Base-by-base conservation (phyloP, 2,329 filamentous ascomycete genomes). In the Cercospora brassicicola region DNA sequence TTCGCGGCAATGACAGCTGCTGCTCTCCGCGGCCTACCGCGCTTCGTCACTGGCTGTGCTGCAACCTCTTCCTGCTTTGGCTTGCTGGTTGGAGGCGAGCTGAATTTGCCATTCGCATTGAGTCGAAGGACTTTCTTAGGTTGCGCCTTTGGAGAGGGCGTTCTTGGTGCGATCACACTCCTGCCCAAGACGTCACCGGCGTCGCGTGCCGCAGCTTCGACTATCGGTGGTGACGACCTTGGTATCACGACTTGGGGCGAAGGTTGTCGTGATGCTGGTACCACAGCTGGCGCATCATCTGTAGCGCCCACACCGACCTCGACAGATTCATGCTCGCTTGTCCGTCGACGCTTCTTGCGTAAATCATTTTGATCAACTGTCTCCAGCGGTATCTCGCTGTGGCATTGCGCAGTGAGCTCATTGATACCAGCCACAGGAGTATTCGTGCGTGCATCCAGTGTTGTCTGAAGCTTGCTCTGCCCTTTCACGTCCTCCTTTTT, bases 21-120 rank as follows among this genome's bases (percentile, higher is more conserved):
- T 31, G 73, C 68, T 51, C 76, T 77, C 33, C 75, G 73, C 28
- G 73, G 73, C 42, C 77, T 69, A 7, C 75, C 76, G 63, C 76
- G 67, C 62, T 72, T 74, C 30, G 70, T 74, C n/a, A 73, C 62
- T 28, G 67, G 71, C 2, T 75, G 69, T n/a, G 61, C 45, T 2
- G 66, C 26, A 10, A 69, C 62, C 30, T 72, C 69, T 23, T 73
- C 66, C 2, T 67, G 66, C 42, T 69, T 53, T 64, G 55, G 39
- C 31, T 77, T 78, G 7, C 78, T 78, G 20, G 77, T 75, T 28
- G 79, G 76, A 3, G 82, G 82, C 3, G 79, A 81, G 63, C 81
- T 77, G n/a, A 84, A 79, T 64, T 78, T 83, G n/a, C 83, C 83
- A 30, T 77, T 79, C 26, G 80, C 80, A 60, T 78, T 82, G 42